Evolutionary conservation across 306 rosid genomes (phyloP).

Genomic region (Inga oerstediana): DNA sequence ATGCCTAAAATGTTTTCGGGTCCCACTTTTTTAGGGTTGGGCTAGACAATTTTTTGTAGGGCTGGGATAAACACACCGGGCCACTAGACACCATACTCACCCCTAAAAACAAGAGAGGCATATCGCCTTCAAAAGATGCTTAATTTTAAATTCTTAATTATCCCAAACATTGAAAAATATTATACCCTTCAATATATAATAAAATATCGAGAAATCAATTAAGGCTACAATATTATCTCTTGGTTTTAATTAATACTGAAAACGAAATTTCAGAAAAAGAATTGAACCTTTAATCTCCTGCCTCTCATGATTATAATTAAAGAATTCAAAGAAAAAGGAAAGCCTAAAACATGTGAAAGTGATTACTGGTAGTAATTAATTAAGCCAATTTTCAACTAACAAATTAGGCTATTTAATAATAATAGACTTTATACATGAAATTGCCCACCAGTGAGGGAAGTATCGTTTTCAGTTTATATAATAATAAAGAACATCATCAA

Average conservation of each 20-base stretch:
- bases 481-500: not conserved
- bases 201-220: too few relatives aligned
- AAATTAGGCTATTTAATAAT: not conserved
- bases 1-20: too few relatives aligned
- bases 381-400: not conserved
- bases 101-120: not conserved
- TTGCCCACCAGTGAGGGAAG: not conserved
- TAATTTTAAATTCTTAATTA: not conserved
- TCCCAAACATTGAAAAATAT: not conserved
- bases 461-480: not conserved
- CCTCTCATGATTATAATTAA: slow-evolving; percentile 9
- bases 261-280: not conserved
- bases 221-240: not conserved
- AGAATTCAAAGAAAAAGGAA: not conserved
- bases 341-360: not conserved
- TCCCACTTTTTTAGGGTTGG: too few relatives aligned
- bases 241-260: not conserved
- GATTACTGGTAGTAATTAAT: not conserved
- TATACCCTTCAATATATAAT: too few relatives aligned
- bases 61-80: too few relatives aligned
- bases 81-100: too few relatives aligned
- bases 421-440: not conserved
- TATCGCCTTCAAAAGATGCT: not conserved
- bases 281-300: not conserved
- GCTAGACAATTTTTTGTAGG: too few relatives aligned